phyloP scores from a whole-genome alignment of 345 rosid species.

The Hevea brasiliensis region DNA sequence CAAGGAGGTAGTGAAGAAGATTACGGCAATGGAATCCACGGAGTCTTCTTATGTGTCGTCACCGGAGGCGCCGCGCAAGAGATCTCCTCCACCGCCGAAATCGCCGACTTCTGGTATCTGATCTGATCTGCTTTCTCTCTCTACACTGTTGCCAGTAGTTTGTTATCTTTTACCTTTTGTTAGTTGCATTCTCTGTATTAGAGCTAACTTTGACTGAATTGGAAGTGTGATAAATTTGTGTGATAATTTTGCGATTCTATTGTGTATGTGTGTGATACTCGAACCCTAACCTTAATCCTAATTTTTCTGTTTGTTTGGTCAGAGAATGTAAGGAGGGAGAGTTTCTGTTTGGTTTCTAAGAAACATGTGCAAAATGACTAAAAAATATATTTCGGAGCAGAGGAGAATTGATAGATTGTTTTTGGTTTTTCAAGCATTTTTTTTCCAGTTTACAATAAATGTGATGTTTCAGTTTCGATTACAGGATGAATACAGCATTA shows the following conservation, averaged over 20 bases:
- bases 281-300: constrained; percentile 15
- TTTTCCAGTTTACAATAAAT: not conserved
- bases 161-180: too few species aligned
- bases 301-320: not conserved
- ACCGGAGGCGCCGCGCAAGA: constrained; percentile 65
- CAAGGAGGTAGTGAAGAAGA: not conserved
- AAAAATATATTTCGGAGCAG: not conserved
- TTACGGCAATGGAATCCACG: constrained; percentile 67
- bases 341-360: constrained; percentile 8
- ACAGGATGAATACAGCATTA: not conserved
- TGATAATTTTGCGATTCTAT: not conserved
- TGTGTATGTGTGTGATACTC: constrained; percentile 8
- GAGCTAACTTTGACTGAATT: not conserved
- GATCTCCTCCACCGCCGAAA: constrained; percentile 69
- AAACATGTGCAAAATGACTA: not conserved
- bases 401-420: not conserved
- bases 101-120: constrained; percentile 70
- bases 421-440: too few species aligned
- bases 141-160: too few species aligned
- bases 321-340: not conserved
- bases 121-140: constrained; percentile 38
- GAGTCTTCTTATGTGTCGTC: constrained; percentile 80
- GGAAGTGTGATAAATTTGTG: not conserved
- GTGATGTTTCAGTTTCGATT: not conserved
- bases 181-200: not conserved